phyloP scores from a whole-genome alignment of 2,329 filamentous ascomycete species.

The Fusarium tricinctum region DNA sequence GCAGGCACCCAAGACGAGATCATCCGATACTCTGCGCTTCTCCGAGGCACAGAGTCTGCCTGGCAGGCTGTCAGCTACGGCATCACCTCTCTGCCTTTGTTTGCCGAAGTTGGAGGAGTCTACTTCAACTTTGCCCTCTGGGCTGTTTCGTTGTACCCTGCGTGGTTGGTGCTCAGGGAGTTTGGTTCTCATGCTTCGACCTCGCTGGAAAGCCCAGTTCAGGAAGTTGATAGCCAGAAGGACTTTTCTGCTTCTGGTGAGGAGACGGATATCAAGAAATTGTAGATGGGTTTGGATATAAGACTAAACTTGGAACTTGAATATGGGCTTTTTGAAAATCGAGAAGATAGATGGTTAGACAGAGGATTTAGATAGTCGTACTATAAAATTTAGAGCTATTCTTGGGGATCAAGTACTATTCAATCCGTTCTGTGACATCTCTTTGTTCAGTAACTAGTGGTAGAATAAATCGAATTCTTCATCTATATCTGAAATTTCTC shows the following conservation, averaged over 20 bases:
- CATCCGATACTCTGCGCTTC: slow-evolving; percentile 75
- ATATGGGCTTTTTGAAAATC: no score
- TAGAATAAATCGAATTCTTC: no score
- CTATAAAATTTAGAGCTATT: no score
- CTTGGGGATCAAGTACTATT: no score
- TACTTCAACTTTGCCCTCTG: slow-evolving; percentile 80
- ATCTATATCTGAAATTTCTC: no score
- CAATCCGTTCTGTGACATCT: no score
- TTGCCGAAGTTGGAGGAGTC: slow-evolving; percentile 74
- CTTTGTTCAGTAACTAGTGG: no score
- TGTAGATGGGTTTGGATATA: not conserved
- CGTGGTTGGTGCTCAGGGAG: slow-evolving; percentile 74
- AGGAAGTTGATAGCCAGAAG: slow-evolving; percentile 28
- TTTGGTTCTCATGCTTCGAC: slow-evolving; percentile 35
- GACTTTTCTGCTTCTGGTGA: slow-evolving; percentile 40
- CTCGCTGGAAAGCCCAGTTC: slow-evolving; percentile 14
- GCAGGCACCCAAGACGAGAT: slow-evolving; percentile 73
- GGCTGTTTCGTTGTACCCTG: slow-evolving; percentile 73
- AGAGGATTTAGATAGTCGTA: no score
- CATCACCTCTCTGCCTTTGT: slow-evolving; percentile 70
- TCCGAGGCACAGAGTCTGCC: slow-evolving; percentile 79
- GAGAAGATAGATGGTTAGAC: no score
- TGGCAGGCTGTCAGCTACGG: slow-evolving; percentile 82
- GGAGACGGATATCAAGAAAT: slow-evolving; percentile 40
- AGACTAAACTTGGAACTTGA: no score